Evolutionary conservation across 352 stramenopile genomes (phyloP).

Genomic region (Phytophthora hybrid): DNA sequence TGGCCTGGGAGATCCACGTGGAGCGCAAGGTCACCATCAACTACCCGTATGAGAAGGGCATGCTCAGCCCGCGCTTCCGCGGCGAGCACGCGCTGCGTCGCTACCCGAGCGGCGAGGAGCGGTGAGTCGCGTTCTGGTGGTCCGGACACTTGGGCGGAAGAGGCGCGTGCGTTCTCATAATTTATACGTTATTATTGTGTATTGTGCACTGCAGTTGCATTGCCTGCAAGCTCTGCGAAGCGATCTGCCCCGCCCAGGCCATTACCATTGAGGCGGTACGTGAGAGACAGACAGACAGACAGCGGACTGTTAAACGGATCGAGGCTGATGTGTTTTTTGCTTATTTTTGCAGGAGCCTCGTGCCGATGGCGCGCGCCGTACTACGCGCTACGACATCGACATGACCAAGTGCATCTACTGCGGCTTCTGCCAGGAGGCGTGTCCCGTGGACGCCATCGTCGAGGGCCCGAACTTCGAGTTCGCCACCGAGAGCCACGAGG

Average conservation of each 20-base stretch:
- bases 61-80: conserved; percentile 97
- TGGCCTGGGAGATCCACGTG: conserved; percentile 84
- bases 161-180: conserved; percentile 16
- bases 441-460: conserved; percentile 99
- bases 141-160: conserved; percentile 8
- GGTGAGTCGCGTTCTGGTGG: conserved; percentile 55
- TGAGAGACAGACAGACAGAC: neutral
- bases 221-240: conserved; percentile 99
- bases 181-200: conserved; percentile 11
- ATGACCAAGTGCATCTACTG: conserved; percentile 99
- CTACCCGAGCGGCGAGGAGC: conserved; percentile 99
- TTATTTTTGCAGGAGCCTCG: conserved; percentile 88
- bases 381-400: conserved; percentile 99
- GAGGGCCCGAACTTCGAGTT: conserved; percentile 99
- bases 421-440: conserved; percentile 96
- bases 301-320: conserved; percentile 20
- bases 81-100: conserved; percentile 98
- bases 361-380: conserved; percentile 97
- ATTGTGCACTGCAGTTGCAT: conserved; percentile 91
- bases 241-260: conserved; percentile 98
- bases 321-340: conserved; percentile 5
- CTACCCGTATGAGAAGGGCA: conserved; percentile 99
- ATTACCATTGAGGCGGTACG: conserved; percentile 99
- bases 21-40: conserved; percentile 98
- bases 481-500: conserved; percentile 99